A percentile compares a stretch with the other conserved stretches of the same genome.
Conservation (phyloP, 2,329 filamentous ascomycete species). For the Pyrenochaeta sp. region DNA sequence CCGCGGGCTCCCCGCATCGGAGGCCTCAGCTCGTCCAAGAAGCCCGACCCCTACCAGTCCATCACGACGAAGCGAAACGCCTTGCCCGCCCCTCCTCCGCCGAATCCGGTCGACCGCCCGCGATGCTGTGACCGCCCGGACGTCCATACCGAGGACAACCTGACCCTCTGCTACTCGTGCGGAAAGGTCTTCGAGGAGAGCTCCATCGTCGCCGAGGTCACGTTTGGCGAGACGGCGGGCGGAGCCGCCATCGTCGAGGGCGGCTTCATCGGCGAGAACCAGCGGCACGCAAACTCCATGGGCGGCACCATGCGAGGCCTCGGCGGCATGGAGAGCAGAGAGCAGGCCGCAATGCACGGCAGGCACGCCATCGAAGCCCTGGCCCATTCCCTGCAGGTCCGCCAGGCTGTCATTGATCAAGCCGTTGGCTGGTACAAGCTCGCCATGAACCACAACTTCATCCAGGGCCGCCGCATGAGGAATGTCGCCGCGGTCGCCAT, state of each 20-base stretch:
- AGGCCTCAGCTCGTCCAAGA: constrained; percentile 33
- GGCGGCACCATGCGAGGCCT: constrained; percentile 57
- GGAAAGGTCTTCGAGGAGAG: constrained; percentile 84
- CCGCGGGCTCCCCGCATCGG: constrained; percentile 31
- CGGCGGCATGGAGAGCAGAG: constrained; percentile 63
- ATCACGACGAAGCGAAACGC: constrained; percentile 29
- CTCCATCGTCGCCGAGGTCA: constrained; percentile 91
- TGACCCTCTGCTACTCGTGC: constrained; percentile 73
- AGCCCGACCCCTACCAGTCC: constrained; percentile 26
- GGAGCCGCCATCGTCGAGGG: constrained; percentile 92
- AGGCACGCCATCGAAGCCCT: constrained; percentile 53
- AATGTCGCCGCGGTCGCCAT: constrained; percentile 91
- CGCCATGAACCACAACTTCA: constrained; percentile 67
- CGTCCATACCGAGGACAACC: constrained; percentile 31
- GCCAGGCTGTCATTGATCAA: constrained; percentile 46
- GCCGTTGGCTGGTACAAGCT: constrained; percentile 56
- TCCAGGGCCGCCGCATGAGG: constrained; percentile 76
- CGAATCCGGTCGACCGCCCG: constrained; percentile 20
- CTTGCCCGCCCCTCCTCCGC: constrained; percentile 26
- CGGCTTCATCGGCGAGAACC: constrained; percentile 84
- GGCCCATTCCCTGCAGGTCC: constrained; percentile 50
- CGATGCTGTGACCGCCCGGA: constrained; percentile 42
- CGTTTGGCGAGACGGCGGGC: constrained; percentile 85
- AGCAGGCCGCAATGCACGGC: constrained; percentile 69
- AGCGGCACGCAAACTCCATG: constrained; percentile 75